These are phyloP conservation scores for Trametes meyenii DNA, from an alignment of 768 basidiomycete genomes.

Conservation along the genomic window DNA sequence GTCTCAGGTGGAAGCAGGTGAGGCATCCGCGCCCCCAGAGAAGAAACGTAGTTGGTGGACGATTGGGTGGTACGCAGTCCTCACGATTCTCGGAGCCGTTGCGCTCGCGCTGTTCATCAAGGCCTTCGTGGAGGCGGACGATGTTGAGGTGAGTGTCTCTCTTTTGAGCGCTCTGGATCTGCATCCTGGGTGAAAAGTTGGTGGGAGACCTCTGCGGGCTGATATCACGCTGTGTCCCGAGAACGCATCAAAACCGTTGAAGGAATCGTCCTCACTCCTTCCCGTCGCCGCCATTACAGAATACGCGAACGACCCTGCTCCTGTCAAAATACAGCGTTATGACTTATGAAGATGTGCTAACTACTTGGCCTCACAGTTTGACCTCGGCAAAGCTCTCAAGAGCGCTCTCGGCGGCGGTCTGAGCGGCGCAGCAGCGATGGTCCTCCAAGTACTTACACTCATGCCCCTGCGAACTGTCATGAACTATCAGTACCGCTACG, in stretches of 20 bases:
- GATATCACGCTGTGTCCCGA: no score
- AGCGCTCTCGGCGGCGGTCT: constrained; percentile 88
- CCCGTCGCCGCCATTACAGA: no score
- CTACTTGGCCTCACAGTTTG: constrained; percentile 57
- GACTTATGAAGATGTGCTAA: not conserved
- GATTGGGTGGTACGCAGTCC: constrained; percentile 36
- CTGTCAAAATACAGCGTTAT: not conserved
- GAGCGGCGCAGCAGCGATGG: constrained; percentile 94
- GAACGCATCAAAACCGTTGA: no score
- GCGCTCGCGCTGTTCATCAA: constrained; percentile 61
- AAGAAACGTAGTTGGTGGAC: constrained; percentile 34
- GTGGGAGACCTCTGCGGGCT: no score
- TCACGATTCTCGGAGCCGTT: constrained; percentile 41
- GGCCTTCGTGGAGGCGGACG: constrained; percentile 68
- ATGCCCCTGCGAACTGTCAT: constrained; percentile 98
- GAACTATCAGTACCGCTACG: constrained; percentile 95
- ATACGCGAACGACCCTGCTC: no score
- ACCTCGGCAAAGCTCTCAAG: constrained; percentile 74
- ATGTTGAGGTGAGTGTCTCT: constrained; percentile 55
- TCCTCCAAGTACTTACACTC: constrained; percentile 86
- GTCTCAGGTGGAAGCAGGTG: constrained; percentile 11
- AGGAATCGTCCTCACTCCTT: no score
- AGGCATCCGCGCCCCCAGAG: constrained; percentile 17
- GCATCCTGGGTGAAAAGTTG: not conserved
- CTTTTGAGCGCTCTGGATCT: not conserved